Base-by-base conservation (phyloP, 441 rosid genomes). In the Dalechampia spathulata region DNA sequence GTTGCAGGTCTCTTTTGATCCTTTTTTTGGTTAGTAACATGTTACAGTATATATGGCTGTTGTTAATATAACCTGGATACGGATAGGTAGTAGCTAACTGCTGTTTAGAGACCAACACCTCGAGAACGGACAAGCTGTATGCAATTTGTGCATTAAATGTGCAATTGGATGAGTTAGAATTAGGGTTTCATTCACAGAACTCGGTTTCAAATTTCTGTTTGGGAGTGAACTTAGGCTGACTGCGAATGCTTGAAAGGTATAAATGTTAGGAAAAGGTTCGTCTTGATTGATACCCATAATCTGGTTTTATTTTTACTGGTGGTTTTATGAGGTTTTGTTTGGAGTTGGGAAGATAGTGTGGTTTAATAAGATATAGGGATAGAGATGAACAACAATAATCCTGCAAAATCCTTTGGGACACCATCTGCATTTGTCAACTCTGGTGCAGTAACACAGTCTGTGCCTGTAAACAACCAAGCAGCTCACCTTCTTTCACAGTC, bases 401-500 rank as follows among this genome's bases (percentile, higher is more conserved):
- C 74, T 12, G 42, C 56, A 3, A 76, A 67, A 66, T 69, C 47
- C 49, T 53, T 67, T 7, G 82, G 81, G 60, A 67, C 54, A 5
- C 62, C 74, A 6, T n/a, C 76, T 32, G 66, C 78, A 13, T 68
- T 71, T 52, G 78, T 51, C 44, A 76, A 75, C 70, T 48, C 86
- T 44, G 78, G 78, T 19, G 54, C 56, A n/a, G 52, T 57, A 50
- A 27, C 73, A 13, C 78, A 75, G 39, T 48, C 76, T 21, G 48
- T 50, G 64, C 46, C 74, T 10, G 14, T 55, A 53, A 81, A 70
- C 61, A 76, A 66, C 50, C 75, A 74, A 46, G 9, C 66, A 15
- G 43, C 83, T 27, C 80, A 75, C 30, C 64, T 77, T 57, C 71
- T 69, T 17, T 65, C 81, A 10, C 83, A 69, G 68, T 56, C 82